phyloP scores from a whole-genome alignment of 306 rosid species.

The Gillenia trifoliata region DNA sequence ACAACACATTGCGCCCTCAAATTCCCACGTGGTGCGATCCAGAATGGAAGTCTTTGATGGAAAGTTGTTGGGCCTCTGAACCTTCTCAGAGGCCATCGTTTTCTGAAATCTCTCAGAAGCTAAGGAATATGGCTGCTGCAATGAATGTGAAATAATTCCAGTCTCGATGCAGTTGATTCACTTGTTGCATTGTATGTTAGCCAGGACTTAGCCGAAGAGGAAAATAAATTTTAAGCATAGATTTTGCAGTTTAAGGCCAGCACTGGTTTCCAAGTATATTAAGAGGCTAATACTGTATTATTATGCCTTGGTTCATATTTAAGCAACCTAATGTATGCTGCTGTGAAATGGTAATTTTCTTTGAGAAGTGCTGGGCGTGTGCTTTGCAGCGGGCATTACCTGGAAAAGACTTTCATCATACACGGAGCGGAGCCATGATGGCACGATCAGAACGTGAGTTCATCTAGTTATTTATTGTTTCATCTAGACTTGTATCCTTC shows the following conservation, averaged over 20 bases:
- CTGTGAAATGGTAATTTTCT: conserved; percentile 26
- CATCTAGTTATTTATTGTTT: neutral
- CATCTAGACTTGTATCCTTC: neutral
- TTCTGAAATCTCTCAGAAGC: conserved; percentile 92
- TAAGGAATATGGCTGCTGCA: conserved; percentile 92
- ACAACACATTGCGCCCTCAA: conserved; percentile 82
- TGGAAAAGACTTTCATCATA: conserved; percentile 3
- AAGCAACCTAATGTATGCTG: conserved; percentile 32
- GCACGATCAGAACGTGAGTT: conserved; percentile 46
- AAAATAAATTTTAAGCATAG: conserved; percentile 44
- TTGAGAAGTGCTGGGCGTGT: conserved; percentile 13
- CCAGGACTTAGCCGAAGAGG: conserved; percentile 35
- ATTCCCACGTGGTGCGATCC: conserved; percentile 98
- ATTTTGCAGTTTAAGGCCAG: conserved; percentile 41
- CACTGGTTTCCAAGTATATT: conserved; percentile 38
- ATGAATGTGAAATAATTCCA: conserved; percentile 75
- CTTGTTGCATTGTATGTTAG: conserved; percentile 35
- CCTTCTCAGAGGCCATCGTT: conserved; percentile 81
- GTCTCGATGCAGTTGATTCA: conserved; percentile 23
- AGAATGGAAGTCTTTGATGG: conserved; percentile 97
- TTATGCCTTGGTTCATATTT: conserved; percentile 39
- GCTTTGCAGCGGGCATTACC: conserved; percentile 13
- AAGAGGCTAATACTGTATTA: conserved; percentile 42
- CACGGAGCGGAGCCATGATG: conserved; percentile 16
- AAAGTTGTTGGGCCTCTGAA: conserved; percentile 91